Conservation (phyloP, 129 eudicot species). For the Centella asiatica region DNA sequence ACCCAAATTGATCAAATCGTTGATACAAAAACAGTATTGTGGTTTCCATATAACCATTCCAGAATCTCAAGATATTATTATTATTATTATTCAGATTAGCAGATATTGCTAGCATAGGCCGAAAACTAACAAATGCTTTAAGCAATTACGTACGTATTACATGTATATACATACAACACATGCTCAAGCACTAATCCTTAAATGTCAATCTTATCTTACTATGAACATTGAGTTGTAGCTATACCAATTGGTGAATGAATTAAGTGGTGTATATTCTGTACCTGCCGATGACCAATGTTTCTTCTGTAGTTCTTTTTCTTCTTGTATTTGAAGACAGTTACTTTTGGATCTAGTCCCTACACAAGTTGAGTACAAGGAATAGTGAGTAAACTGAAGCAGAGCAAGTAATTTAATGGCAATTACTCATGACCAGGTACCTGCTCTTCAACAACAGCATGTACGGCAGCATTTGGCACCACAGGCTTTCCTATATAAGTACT, state of each 20-base stretch:
- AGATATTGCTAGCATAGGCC: background rate
- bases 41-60: background rate
- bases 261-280: constrained; percentile 11
- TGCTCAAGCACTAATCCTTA: too few relatives aligned
- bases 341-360: constrained; percentile 71
- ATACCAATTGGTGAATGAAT: background rate
- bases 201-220: too few relatives aligned
- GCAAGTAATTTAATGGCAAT: background rate
- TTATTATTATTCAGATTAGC: too few relatives aligned
- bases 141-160: too few relatives aligned
- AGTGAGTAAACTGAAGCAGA: constrained; percentile 9
- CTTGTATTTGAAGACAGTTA: constrained; percentile 82
- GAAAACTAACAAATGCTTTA: too few relatives aligned
- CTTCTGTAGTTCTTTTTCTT: constrained; percentile 83
- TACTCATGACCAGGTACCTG: constrained; percentile 36
- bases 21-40: background rate
- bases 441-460: constrained; percentile 91
- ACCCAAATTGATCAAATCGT: constrained; percentile 4
- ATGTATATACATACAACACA: too few relatives aligned
- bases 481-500: constrained; percentile 76
- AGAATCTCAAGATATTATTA: background rate
- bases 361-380: constrained; percentile 5
- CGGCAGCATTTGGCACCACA: constrained; percentile 84
- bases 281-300: constrained; percentile 97
- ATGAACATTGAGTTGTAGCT: too few relatives aligned